Percentiles rank a stretch among this genome's conserved stretches.
Conservation (phyloP, 129 eudicot species). For the Chrysanthemum lavandulifolium region DNA sequence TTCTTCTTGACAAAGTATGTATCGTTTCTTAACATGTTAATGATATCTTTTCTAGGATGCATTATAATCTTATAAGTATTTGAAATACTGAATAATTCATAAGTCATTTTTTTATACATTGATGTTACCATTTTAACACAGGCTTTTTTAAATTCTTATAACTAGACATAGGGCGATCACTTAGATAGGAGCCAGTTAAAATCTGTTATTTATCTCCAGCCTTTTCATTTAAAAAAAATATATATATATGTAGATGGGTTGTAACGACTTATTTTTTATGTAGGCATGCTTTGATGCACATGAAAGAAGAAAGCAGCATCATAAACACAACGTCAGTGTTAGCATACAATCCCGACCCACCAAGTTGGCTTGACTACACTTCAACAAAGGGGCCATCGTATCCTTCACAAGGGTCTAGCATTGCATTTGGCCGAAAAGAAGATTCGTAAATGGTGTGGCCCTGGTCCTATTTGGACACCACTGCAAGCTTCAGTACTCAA, state of each 20-base stretch:
- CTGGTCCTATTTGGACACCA: not conserved
- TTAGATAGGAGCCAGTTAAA: too few relatives aligned
- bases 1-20: constrained; percentile 59
- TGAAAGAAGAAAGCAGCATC: constrained; percentile 2
- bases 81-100: too few relatives aligned
- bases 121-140: too few relatives aligned
- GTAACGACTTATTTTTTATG: too few relatives aligned
- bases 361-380: not conserved
- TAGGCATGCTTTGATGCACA: not conserved
- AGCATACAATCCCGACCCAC: not conserved
- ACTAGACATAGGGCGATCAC: too few relatives aligned
- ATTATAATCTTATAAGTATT: too few relatives aligned
- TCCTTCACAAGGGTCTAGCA: not conserved
- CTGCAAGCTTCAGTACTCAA: not conserved
- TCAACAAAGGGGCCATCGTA: not conserved
- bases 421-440: not conserved
- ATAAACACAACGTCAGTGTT: not conserved
- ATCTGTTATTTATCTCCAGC: too few relatives aligned
- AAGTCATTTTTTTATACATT: too few relatives aligned
- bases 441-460: constrained; percentile 2
- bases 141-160: too few relatives aligned
- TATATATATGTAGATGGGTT: too few relatives aligned
- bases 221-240: too few relatives aligned
- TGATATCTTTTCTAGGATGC: too few relatives aligned
- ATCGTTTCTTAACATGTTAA: not conserved